phyloP scores from a whole-genome alignment of 1,284 basidiomycete species.

The Salmacisia buchloeana region DNA sequence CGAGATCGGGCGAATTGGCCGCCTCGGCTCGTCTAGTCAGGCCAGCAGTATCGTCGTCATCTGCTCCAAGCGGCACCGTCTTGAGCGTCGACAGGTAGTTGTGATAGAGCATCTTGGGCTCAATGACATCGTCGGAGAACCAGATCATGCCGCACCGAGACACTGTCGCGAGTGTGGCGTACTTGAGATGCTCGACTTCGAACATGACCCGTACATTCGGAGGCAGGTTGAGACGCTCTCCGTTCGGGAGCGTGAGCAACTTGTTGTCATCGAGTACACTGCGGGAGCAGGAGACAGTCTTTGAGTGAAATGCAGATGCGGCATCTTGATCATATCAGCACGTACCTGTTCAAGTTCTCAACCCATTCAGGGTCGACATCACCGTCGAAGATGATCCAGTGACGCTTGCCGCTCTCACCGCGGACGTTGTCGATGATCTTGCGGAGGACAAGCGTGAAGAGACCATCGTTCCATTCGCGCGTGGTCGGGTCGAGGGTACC shows the following conservation, averaged over 20 bases:
- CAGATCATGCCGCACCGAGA: constrained; percentile 99
- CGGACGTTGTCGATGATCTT: constrained; percentile 98
- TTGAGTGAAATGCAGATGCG: background rate
- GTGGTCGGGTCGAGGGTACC: constrained; percentile 96
- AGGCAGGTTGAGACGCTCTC: constrained; percentile 93
- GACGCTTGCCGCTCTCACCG: constrained; percentile 90
- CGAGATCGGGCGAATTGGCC: constrained; percentile 57
- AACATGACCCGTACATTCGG: constrained; percentile 99
- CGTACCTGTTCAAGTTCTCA: constrained; percentile 85
- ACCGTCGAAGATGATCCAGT: constrained; percentile 99
- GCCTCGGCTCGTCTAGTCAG: constrained; percentile 46
- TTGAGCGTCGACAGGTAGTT: constrained; percentile 78
- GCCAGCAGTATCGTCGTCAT: constrained; percentile 72
- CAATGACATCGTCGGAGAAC: constrained; percentile 95
- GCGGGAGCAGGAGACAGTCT: background rate
- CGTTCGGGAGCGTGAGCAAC: constrained; percentile 90
- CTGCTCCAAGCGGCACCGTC: constrained; percentile 74
- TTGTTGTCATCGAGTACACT: constrained; percentile 92
- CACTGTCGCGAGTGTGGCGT: constrained; percentile 95
- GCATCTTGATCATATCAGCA: background rate
- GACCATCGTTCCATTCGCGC: constrained; percentile 97
- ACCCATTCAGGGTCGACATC: constrained; percentile 99
- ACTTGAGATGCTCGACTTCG: constrained; percentile 95
- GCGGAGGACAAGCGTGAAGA: constrained; percentile 94
- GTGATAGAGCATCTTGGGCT: constrained; percentile 82